These are phyloP conservation scores for Cutaneotrichosporon arboriforme DNA, from an alignment of 1,284 basidiomycete species.

Conservation along the genomic window DNA sequence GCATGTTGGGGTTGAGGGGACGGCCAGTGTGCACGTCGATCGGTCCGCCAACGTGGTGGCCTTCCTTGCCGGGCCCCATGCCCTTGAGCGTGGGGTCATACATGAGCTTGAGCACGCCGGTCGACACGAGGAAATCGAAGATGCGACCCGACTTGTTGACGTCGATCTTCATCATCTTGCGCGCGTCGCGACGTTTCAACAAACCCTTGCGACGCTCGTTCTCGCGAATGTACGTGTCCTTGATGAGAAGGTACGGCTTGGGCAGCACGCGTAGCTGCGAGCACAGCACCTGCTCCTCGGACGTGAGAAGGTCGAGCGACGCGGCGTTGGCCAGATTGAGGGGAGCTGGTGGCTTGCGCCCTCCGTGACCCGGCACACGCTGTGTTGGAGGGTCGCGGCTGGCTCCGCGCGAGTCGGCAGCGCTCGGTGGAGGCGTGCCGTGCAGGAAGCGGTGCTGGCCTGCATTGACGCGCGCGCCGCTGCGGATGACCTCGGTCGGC, in stretches of 20 bases:
- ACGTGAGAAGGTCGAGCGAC: constrained; percentile 76
- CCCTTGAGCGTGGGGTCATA: constrained; percentile 37
- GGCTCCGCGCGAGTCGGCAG: constrained; percentile 17
- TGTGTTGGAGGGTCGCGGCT: constrained; percentile 32
- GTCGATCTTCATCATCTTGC: constrained; percentile 80
- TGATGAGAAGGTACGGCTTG: constrained; percentile 85
- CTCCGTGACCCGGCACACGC: constrained; percentile 19
- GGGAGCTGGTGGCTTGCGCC: constrained; percentile 50
- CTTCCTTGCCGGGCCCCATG: constrained; percentile 28
- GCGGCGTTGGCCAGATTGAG: constrained; percentile 82
- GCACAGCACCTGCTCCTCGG: constrained; percentile 81
- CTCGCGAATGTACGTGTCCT: constrained; percentile 84
- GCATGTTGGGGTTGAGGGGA: background rate
- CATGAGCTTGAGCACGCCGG: constrained; percentile 39
- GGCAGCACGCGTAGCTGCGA: constrained; percentile 80
- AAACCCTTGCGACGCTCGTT: constrained; percentile 82
- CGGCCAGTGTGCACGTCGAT: constrained; percentile 16
- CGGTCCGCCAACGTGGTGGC: constrained; percentile 18
- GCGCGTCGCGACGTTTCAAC: constrained; percentile 73
- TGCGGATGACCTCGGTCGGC: constrained; percentile 30
- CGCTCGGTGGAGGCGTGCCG: constrained; percentile 19
- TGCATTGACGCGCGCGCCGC: constrained; percentile 38
- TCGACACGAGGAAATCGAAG: constrained; percentile 70
- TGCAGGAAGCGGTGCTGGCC: constrained; percentile 44
- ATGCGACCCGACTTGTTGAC: constrained; percentile 84